Base-by-base conservation (phyloP, 371 early-diverging fungal genomes). In the Rhizopus arrhizus region DNA sequence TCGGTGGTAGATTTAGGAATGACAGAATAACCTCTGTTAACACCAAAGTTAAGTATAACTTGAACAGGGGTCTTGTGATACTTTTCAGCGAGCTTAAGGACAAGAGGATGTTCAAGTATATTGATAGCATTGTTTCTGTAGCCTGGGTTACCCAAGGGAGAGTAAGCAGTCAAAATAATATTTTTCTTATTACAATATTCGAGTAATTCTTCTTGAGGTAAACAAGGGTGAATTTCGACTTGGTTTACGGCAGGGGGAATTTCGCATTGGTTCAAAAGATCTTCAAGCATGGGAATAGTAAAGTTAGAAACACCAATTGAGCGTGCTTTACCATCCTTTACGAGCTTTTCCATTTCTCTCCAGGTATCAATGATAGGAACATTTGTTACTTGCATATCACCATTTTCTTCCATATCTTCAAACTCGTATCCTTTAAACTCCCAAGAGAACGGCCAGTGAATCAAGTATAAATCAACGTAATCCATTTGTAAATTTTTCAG, bases 381-480 rank as follows among this genome's bases (percentile, higher is more conserved):
- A 46, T 77, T 59, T 40, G 77, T 80, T 4, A 62, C n/a, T 7
- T 74, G 15, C 32, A 71, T 47, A 40, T 72, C 69, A 32, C 55
- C 66, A 28, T 72, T 61, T 3, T 63, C 69, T 36, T 65, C 49
- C 1, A 47, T 46, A 4, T 66, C 53, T 36, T 51, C 54, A n/a
- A 68, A 61, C 36, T 73, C 73, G 32, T 68, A 80, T 10, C 74
- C 70, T 5, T 12, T 34, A 57, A 77, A 77, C 15, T 71, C 47
- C 72, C 72, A 73, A 15, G 73, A 66, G 29, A 76, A 54, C 5
- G 78, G 69, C 73, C 69, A 74, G 34, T 82, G 76, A 53, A 98
- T 90, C 68, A 98, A 74, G 68, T 95, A 95, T 47, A 96, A 64
- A 69, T 98, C 97, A 32, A 98, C 64, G 67, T 97, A 96, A 33